These are phyloP conservation scores for Pseudotsuga menziesii DNA, from an alignment of 75 land plant species.

Conservation along the genomic window DNA sequence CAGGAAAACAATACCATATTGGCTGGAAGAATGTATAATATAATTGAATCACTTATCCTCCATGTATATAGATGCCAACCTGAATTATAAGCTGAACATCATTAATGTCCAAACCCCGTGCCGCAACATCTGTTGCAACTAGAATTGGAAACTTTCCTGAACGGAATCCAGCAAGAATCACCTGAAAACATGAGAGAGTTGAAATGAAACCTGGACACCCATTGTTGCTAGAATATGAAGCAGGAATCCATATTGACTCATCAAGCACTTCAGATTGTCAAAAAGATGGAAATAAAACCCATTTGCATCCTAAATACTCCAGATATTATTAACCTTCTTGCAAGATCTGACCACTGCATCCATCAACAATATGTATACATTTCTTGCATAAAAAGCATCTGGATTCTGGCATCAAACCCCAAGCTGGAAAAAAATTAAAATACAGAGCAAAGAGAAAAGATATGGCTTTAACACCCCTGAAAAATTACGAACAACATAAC, in stretches of 20 bases:
- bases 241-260: neutral
- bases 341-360: too few species aligned
- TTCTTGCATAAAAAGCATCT: too few species aligned
- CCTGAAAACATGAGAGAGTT: slow-evolving; percentile 40
- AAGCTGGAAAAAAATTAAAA: too few species aligned
- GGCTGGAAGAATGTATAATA: neutral
- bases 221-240: neutral
- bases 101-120: slow-evolving; percentile 94
- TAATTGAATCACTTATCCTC: too few species aligned
- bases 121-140: slow-evolving; percentile 99
- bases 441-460: too few species aligned
- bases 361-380: too few species aligned
- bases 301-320: neutral
- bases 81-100: slow-evolving; percentile 95
- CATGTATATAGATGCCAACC: slow-evolving; percentile 27
- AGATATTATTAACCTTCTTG: too few species aligned
- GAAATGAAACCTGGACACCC: neutral
- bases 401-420: too few species aligned
- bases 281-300: neutral
- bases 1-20: neutral
- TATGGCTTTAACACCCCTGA: too few species aligned
- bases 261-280: neutral
- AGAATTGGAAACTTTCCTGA: slow-evolving; percentile 72
- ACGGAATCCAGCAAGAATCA: slow-evolving; percentile 82
- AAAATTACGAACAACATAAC: too few species aligned